These are phyloP conservation scores for Daedaleopsis sinensis DNA, from an alignment of 768 basidiomycete genomes.

Conservation along the genomic window DNA sequence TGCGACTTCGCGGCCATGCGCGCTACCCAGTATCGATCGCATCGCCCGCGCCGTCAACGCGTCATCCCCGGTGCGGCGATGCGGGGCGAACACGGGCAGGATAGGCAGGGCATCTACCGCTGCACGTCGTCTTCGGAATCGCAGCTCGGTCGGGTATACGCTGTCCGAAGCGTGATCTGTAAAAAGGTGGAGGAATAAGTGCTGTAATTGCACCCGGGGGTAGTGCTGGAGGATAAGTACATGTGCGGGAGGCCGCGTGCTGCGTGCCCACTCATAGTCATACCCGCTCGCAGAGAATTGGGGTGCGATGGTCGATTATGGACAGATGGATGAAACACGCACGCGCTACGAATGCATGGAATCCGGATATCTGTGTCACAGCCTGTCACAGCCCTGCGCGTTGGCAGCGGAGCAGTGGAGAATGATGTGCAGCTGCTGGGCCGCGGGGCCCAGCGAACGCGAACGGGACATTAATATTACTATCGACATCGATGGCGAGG, in stretches of 20 bases:
- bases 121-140: too few species aligned
- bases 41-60: too few species aligned
- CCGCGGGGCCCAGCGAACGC: background rate
- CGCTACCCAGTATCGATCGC: background rate
- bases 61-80: background rate
- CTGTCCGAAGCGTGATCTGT: background rate
- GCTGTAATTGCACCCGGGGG: background rate
- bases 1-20: background rate
- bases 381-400: background rate
- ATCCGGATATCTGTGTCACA: conserved; percentile 1
- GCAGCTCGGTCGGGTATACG: too few species aligned
- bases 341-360: conserved; percentile 13
- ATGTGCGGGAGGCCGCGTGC: background rate
- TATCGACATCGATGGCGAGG: conserved; percentile 2
- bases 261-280: conserved; percentile 8
- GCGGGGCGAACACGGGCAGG: too few species aligned
- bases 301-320: conserved; percentile 12
- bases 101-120: too few species aligned
- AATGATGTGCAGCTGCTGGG: background rate
- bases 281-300: conserved; percentile 3
- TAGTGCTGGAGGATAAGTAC: background rate
- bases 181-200: background rate
- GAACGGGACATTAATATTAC: conserved; percentile 2
- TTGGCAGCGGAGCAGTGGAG: background rate
- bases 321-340: conserved; percentile 3